Conservation (phyloP, 75 land plant species). For the Sequoia sempervirens region DNA sequence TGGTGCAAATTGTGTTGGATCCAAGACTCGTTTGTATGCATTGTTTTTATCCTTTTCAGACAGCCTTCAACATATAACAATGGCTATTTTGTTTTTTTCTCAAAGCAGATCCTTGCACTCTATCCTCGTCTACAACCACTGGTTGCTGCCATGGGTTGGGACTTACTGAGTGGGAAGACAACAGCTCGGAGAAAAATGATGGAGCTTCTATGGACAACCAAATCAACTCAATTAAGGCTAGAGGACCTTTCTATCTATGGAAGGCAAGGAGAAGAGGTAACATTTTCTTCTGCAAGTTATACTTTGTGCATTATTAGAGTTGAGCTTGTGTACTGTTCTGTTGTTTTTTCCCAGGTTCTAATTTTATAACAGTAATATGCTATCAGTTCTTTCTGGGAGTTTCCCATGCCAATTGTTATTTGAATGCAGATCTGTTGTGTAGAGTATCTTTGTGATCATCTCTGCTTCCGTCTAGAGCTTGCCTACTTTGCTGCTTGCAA, state of each 20-base stretch:
- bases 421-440: slow-evolving; percentile 66
- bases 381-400: background rate
- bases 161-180: slow-evolving; percentile 82
- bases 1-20: background rate
- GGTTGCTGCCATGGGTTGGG: slow-evolving; percentile 97
- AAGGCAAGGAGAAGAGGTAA: slow-evolving; percentile 75
- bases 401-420: slow-evolving; percentile 9
- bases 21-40: background rate
- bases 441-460: slow-evolving; percentile 81
- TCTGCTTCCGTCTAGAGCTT: slow-evolving; percentile 86
- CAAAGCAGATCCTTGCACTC: slow-evolving; percentile 58
- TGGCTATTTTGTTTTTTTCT: background rate
- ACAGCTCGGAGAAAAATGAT: slow-evolving; percentile 58
- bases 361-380: background rate
- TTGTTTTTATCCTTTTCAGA: background rate
- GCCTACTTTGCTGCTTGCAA: slow-evolving; percentile 83
- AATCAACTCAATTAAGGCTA: slow-evolving; percentile 43
- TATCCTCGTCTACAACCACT: slow-evolving; percentile 89
- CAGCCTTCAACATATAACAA: background rate
- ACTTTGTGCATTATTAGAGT: background rate
- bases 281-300: background rate
- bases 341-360: background rate
- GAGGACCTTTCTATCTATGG: slow-evolving; percentile 52
- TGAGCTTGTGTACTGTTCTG: background rate
- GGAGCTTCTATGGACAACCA: slow-evolving; percentile 79